phyloP scores from a whole-genome alignment of 208 protist genomes.

The Trypanosoma melophagium region DNA sequence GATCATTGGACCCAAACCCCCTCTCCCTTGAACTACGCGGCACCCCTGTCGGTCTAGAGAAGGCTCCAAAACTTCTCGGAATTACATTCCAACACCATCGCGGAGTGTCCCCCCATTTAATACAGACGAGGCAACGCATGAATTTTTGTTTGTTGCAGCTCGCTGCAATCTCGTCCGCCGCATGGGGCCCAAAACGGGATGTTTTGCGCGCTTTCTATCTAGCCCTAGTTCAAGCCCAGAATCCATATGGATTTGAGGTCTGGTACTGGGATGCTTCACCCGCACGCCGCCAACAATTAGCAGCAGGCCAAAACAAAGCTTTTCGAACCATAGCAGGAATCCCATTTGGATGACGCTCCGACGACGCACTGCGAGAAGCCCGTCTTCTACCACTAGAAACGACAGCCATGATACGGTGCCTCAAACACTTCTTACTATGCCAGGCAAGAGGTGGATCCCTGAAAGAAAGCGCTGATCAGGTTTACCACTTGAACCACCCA shows the following conservation, averaged over 20 bases:
- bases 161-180: not conserved
- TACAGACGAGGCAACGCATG: not conserved
- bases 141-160: not conserved
- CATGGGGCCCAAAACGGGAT: conserved; percentile 9
- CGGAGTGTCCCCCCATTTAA: not conserved
- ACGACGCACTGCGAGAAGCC: conserved; percentile 1
- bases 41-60: too few relatives aligned
- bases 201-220: not conserved
- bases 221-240: conserved; percentile 5
- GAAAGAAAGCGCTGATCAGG: not conserved
- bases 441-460: not conserved
- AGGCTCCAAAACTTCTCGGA: too few relatives aligned
- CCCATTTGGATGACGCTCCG: not conserved
- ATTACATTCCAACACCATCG: not conserved
- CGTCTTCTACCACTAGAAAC: not conserved
- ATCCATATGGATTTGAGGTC: conserved; percentile 3
- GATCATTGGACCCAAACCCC: not conserved
- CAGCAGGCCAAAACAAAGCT: not conserved
- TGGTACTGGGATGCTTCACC: not conserved
- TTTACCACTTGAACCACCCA: not conserved
- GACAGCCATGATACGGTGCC: not conserved
- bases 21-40: too few relatives aligned
- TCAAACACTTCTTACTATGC: not conserved
- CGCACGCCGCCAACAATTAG: not conserved
- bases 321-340: conserved; percentile 3